These are phyloP conservation scores for Zygosaccharomyces pseudobailii DNA, from an alignment of 1,139 yeast genomes.

Conservation along the genomic window DNA sequence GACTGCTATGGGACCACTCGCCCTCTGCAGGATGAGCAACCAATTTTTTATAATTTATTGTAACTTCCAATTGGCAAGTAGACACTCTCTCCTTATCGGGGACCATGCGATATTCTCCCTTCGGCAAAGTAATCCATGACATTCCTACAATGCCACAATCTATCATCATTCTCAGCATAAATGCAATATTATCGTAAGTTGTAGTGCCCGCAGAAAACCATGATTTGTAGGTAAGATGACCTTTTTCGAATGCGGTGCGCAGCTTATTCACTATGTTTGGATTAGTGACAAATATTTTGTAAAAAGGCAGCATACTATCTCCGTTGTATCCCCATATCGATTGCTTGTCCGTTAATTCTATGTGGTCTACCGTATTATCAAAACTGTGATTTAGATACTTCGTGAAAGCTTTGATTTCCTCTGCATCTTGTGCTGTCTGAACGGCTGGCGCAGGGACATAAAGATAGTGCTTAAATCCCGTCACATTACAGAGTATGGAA, in stretches of 20 bases:
- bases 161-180: slow-evolving; percentile 79
- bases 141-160: slow-evolving; percentile 92
- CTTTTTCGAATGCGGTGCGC: slow-evolving; percentile 79
- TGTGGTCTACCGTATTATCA: slow-evolving; percentile 44
- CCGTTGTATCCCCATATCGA: slow-evolving; percentile 94
- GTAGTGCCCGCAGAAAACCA: slow-evolving; percentile 56
- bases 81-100: slow-evolving; percentile 45
- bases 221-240: slow-evolving; percentile 63
- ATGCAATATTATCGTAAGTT: slow-evolving; percentile 87
- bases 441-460: slow-evolving; percentile 86
- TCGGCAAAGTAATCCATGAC: slow-evolving; percentile 95
- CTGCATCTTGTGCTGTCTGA: slow-evolving; percentile 37
- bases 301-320: slow-evolving; percentile 69
- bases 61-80: slow-evolving; percentile 80
- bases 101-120: slow-evolving; percentile 55
- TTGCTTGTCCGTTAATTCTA: slow-evolving; percentile 68
- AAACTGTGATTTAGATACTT: slow-evolving; percentile 47
- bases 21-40: slow-evolving; percentile 86
- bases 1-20: slow-evolving; percentile 91
- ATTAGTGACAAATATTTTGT: slow-evolving; percentile 65
- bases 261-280: slow-evolving; percentile 62
- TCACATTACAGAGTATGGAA: slow-evolving; percentile 83
- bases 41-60: slow-evolving; percentile 61
- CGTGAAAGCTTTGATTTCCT: slow-evolving; percentile 47
- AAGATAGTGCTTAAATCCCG: slow-evolving; percentile 84